Evolutionary conservation across 78 protist genomes (phyloP).

Genomic region (Speleostelium caveatum): DNA sequence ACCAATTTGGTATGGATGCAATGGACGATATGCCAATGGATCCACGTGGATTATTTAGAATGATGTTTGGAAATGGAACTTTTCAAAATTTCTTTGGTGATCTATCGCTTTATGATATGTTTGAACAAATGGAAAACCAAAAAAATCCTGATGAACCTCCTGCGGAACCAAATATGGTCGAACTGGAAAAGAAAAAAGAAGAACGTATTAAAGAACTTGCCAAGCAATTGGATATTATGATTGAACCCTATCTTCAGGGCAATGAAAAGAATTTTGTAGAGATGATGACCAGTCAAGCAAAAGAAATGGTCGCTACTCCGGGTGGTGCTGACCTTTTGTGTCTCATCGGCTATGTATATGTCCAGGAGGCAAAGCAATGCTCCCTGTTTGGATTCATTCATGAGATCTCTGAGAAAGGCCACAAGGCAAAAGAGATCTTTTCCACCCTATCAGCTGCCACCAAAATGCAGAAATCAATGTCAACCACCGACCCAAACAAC

Average conservation of each 20-base stretch:
- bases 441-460: slow-evolving; percentile 16
- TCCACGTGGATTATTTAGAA: slow-evolving; percentile 56
- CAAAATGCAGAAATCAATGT: slow-evolving; percentile 42
- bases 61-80: slow-evolving; percentile 69
- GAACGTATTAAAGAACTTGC: slow-evolving; percentile 10
- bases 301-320: slow-evolving; percentile 64
- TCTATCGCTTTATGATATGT: slow-evolving; percentile 55
- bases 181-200: slow-evolving; percentile 2
- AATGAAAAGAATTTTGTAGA: slow-evolving; percentile 14
- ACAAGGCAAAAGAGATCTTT: slow-evolving; percentile 32
- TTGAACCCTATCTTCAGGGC: slow-evolving; percentile 62
- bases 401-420: slow-evolving; percentile 65
- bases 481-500: not conserved
- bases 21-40: slow-evolving; percentile 34
- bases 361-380: slow-evolving; percentile 73
- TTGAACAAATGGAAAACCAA: not conserved
- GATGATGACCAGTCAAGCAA: slow-evolving; percentile 20
- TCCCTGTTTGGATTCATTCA: slow-evolving; percentile 55
- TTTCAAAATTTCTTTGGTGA: slow-evolving; percentile 73
- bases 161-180: not conserved
- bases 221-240: slow-evolving; percentile 26
- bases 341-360: slow-evolving; percentile 52
- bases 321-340: slow-evolving; percentile 53
- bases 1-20: slow-evolving; percentile 65
- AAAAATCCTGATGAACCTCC: not conserved